Evolutionary conservation across 192 early-diverging fungal species (phyloP).

Genomic region (Backusella parvicylindrica): DNA sequence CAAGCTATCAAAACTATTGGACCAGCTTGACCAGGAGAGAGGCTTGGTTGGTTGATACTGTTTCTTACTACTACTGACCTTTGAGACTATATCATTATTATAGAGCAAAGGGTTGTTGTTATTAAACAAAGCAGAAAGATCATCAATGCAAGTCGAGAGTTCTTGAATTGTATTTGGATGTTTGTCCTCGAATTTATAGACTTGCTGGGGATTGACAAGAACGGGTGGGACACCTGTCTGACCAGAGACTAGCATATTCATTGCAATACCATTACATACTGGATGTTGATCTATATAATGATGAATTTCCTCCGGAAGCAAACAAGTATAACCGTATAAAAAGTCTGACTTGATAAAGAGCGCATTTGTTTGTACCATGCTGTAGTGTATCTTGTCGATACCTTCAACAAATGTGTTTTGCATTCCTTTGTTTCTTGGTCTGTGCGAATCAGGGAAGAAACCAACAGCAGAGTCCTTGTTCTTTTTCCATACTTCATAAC

Average conservation of each 20-base stretch:
- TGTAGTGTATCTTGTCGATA: slow-evolving; percentile 10
- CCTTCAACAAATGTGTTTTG: neutral
- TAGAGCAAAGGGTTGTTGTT: neutral
- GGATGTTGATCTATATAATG: slow-evolving; percentile 16
- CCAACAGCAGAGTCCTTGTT: neutral
- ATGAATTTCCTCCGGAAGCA: slow-evolving; percentile 20
- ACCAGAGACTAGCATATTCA: slow-evolving; percentile 24
- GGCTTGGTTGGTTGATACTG: neutral
- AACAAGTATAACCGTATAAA: slow-evolving; percentile 28
- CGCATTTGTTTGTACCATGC: slow-evolving; percentile 18
- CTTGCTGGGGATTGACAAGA: neutral
- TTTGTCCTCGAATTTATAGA: neutral
- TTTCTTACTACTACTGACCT: neutral
- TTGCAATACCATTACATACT: slow-evolving; percentile 24
- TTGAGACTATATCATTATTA: neutral
- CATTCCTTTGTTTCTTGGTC: neutral
- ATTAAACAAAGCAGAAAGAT: neutral
- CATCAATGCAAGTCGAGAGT: neutral
- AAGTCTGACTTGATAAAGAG: slow-evolving; percentile 30
- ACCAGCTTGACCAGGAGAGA: neutral
- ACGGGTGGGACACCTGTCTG: slow-evolving; percentile 17
- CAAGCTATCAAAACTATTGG: neutral
- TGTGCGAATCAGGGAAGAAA: slow-evolving; percentile 13
- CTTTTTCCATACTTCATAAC: neutral
- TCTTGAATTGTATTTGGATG: neutral